These are phyloP conservation scores for Ascochyta pisi DNA, from an alignment of 2,329 filamentous ascomycete genomes.

Conservation along the genomic window DNA sequence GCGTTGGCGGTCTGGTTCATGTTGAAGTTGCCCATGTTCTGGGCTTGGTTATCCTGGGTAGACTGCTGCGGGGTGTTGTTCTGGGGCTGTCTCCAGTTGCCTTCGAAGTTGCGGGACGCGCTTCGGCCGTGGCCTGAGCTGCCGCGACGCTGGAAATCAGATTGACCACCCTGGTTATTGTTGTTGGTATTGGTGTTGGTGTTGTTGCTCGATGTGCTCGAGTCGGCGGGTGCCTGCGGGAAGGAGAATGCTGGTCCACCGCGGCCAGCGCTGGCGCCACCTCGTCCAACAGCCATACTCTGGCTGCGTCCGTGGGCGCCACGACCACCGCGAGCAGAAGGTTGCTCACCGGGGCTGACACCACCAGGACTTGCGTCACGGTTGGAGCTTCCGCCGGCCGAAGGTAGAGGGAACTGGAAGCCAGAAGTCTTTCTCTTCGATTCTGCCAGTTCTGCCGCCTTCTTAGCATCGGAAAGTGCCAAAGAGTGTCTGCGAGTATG, in stretches of 20 bases:
- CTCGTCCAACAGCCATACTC: conserved; percentile 80
- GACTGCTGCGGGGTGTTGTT: conserved; percentile 59
- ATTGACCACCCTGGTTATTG: conserved; percentile 48
- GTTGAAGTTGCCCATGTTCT: conserved; percentile 67
- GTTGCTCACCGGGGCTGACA: conserved; percentile 38
- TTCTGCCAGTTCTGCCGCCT: conserved; percentile 94
- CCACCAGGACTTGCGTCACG: conserved; percentile 65
- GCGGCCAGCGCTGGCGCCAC: conserved; percentile 66
- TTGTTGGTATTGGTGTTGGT: conserved; percentile 45
- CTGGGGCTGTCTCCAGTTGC: conserved; percentile 93
- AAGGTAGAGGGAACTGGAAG: conserved; percentile 90
- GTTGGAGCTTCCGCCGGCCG: conserved; percentile 64
- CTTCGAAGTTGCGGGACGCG: conserved; percentile 92
- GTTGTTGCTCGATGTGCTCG: conserved; percentile 44
- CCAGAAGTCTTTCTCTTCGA: conserved; percentile 93
- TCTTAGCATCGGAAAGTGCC: conserved; percentile 93
- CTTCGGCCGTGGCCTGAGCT: conserved; percentile 81
- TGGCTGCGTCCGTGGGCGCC: conserved; percentile 78
- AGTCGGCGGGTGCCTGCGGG: conserved; percentile 63
- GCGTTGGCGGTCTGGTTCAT: conserved; percentile 74
- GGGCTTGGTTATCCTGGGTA: conserved; percentile 53
- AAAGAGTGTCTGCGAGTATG: conserved; percentile 95
- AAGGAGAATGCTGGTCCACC: conserved; percentile 78
- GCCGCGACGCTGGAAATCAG: conserved; percentile 77
- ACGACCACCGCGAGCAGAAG: conserved; percentile 50